Base-by-base conservation (phyloP, 495 filamentous ascomycete species). In the Chaetomium cochliodes region DNA sequence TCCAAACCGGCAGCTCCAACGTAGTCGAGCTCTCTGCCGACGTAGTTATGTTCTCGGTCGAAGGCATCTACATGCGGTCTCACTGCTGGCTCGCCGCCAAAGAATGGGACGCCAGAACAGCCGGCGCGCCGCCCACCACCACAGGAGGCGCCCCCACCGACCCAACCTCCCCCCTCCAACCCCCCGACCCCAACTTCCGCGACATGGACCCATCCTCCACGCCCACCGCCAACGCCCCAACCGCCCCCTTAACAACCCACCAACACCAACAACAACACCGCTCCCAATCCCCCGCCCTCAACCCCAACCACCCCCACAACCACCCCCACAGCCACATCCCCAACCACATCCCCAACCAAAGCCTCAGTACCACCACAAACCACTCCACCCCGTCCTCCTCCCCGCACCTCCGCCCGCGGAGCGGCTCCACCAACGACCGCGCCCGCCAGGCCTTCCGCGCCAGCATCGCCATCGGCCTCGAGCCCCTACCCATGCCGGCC, bases 51-150 rank as follows among this genome's bases (percentile, higher is more conserved):
- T 91, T 96, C 68, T 88, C 91, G 20, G 86, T 96, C 28, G 93
- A 97, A 70, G 93, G 89, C 53, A 89, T 92, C 58, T 98, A 96
- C 76, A 88, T 89, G 33, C 89, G 92, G 28, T 91, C 87, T 67
- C 94, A 98, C 75, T 97, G 93, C 78, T 98, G 94, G 94, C 75
- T 87, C 57, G 84, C 88, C 50, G 93, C 91, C 16, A 87, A 90
- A 73, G 83, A 86, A 61, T 96, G 91, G 92, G 71, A 78, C 47
- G 65, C 71, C 53, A 16, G 26, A 15, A 22, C 1, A 3, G 30
- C 4, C 54, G 15, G 20, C 13, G 3, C n/a, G 15, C 54, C 33
- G 8, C n/a, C 54, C 33, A 9, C 30, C 8, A 30, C 28, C 28
- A 30, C 28, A 2, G 23, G 18, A 9, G n/a, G 5, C 28, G 51